Base-by-base conservation (phyloP, 108 stramenopile species). In the Phaeodactylum tricornutum region DNA sequence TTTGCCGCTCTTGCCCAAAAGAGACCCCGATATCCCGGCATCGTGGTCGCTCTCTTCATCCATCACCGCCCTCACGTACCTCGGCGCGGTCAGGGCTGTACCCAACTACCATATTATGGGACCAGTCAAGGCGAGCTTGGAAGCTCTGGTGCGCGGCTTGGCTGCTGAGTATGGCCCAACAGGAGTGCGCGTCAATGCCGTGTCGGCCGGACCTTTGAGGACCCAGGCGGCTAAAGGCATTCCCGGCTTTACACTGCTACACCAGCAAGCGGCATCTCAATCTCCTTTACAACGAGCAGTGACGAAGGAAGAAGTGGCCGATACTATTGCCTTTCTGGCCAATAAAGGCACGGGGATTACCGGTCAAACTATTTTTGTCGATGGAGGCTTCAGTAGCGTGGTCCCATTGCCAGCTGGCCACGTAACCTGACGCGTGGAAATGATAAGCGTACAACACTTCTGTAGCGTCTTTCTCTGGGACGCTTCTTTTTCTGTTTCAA, bases 91-190 rank as follows among this genome's bases (percentile, higher is more conserved):
- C 34, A 73, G 76, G 25, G 81, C 74, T 26, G 62, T 77, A 24
- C 73, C 67, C 16, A 58, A 62, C 11, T 83, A 83, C 34, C 36
- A 75, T 37, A 50, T 65, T 41, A 83, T 83, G 81, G 81, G 81
- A n/a, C 76, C 81, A 1, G 76, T 71, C 57, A 77, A 83, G 59
- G 81, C 73, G 8, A 53, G 65, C 31, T 57, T 77, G 39, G 81
- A 77, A 45, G 54, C 61, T 8, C 43, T 59, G 19, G 63, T 73
- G 17, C 45, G 76, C 17, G 73, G 63, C 3, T 37, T 83, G 35
- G 81, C 81, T 8, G 14, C 62, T 46, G 81, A 82, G 34, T 48
- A 74, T 8, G 60, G 62, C 15, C 47, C 22, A 16, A 28, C 23
- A n/a, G 19, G 43, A 9, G 41, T 77, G 34, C 67, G 74, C 26